A percentile compares a stretch with the other conserved stretches of the same genome.
phyloP scores from a whole-genome alignment of 129 eudicot species.

The Calendula officinalis region DNA sequence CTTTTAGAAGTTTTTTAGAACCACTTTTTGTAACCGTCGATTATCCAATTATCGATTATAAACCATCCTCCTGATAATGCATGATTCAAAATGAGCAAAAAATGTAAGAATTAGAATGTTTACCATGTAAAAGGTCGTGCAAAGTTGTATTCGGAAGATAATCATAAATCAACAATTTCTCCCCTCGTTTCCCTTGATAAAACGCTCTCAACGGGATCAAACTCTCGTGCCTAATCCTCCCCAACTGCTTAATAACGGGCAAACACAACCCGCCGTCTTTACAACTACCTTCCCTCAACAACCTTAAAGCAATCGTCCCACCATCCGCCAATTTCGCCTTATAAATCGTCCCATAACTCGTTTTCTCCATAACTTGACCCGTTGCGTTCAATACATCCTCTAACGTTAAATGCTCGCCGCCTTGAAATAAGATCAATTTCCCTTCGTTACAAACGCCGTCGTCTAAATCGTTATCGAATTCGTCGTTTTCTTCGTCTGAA shows the following conservation, averaged over 20 bases:
- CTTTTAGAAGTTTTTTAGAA: too few species aligned
- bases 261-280: constrained; percentile 57
- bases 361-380: constrained; percentile 80
- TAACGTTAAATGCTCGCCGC: constrained; percentile 69
- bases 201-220: constrained; percentile 74
- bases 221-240: constrained; percentile 68
- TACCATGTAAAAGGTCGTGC: constrained; percentile 70
- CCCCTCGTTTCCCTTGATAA: constrained; percentile 80
- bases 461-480: constrained; percentile 45
- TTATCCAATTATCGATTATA: not conserved
- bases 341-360: constrained; percentile 71
- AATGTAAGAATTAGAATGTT: not conserved
- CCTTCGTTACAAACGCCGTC: constrained; percentile 56
- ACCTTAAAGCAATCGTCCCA: constrained; percentile 78
- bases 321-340: constrained; percentile 76
- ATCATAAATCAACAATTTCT: constrained; percentile 73
- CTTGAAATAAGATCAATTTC: constrained; percentile 69
- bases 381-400: constrained; percentile 88
- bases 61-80: too few species aligned
- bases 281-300: constrained; percentile 74
- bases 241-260: constrained; percentile 62
- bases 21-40: too few species aligned
- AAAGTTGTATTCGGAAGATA: constrained; percentile 56
- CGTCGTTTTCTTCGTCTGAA: constrained; percentile 60
- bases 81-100: not conserved